Percentiles rank a stretch among this genome's conserved stretches.
Conservation (phyloP, 768 basidiomycete genomes). For the Multifurca ochricompacta region DNA sequence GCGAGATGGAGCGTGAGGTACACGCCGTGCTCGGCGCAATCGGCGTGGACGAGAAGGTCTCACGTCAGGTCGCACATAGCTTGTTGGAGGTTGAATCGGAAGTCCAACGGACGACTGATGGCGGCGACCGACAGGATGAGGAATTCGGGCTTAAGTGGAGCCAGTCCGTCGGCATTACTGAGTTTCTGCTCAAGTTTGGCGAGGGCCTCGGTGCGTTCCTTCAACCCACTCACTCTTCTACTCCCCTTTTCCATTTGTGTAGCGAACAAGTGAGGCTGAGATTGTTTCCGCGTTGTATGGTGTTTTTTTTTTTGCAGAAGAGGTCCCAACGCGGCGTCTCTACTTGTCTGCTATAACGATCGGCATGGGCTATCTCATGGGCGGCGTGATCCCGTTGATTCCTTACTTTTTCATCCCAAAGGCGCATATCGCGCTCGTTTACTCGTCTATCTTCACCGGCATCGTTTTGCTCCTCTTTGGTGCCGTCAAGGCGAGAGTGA, state of each 20-base stretch:
- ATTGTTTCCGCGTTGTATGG: too few species aligned
- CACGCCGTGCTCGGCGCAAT: constrained; percentile 79
- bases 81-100: constrained; percentile 58
- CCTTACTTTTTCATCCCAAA: constrained; percentile 84
- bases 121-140: constrained; percentile 29
- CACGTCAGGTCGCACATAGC: constrained; percentile 67
- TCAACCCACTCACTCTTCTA: not conserved
- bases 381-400: constrained; percentile 86
- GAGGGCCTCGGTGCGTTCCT: constrained; percentile 69
- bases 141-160: constrained; percentile 62
- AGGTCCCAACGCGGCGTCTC: constrained; percentile 74
- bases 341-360: constrained; percentile 93
- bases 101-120: constrained; percentile 7
- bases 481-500: constrained; percentile 80
- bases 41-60: constrained; percentile 80
- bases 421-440: constrained; percentile 62
- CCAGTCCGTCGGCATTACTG: constrained; percentile 77
- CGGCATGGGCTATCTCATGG: constrained; percentile 87
- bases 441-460: constrained; percentile 75
- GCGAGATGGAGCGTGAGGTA: constrained; percentile 96
- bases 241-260: not conserved
- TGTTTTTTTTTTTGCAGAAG: too few species aligned
- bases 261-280: too few species aligned
- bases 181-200: constrained; percentile 95
- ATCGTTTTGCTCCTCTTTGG: constrained; percentile 85